A percentile compares a stretch with the other conserved stretches of the same genome.
phyloP scores from a whole-genome alignment of 495 filamentous ascomycete genomes.

The Cryomyces minteri region DNA sequence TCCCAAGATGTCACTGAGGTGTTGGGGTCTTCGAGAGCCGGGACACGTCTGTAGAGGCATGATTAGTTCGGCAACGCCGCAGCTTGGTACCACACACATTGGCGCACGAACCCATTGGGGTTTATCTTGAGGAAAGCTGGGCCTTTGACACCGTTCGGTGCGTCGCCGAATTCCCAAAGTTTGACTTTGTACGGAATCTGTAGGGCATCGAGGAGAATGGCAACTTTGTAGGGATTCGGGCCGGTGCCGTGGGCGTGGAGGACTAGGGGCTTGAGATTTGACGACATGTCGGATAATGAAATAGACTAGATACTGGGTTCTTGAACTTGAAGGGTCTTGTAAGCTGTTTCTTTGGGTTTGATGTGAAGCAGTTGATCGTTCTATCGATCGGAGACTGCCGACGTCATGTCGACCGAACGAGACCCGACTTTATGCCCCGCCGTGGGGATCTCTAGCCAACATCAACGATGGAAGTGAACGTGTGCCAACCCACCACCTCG shows the following conservation, averaged over 20 bases:
- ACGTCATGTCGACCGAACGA: too few species aligned
- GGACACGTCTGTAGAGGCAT: not conserved
- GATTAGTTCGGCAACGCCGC: not conserved
- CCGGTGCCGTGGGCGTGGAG: constrained; percentile 24
- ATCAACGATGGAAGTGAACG: too few species aligned
- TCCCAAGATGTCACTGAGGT: constrained; percentile 31
- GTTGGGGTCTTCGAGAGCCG: constrained; percentile 20
- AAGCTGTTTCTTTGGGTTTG: too few species aligned
- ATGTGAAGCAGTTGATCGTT: too few species aligned
- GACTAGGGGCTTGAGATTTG: constrained; percentile 7
- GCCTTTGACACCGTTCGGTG: constrained; percentile 13
- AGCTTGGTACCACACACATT: not conserved
- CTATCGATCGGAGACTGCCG: too few species aligned
- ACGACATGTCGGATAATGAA: constrained; percentile 1
- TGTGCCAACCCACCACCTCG: too few species aligned
- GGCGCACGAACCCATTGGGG: constrained; percentile 9
- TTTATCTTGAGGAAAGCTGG: constrained; percentile 10
- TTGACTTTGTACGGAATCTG: constrained; percentile 12
- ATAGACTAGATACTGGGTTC: too few species aligned
- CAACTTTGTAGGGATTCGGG: constrained; percentile 24
- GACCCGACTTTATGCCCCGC: too few species aligned
- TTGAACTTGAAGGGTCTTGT: too few species aligned
- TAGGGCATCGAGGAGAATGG: constrained; percentile 14
- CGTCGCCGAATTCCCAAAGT: constrained; percentile 15
- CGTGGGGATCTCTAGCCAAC: too few species aligned